phyloP scores from a whole-genome alignment of 257 asterid genomes.

The Nicotiana tomentosiformis region DNA sequence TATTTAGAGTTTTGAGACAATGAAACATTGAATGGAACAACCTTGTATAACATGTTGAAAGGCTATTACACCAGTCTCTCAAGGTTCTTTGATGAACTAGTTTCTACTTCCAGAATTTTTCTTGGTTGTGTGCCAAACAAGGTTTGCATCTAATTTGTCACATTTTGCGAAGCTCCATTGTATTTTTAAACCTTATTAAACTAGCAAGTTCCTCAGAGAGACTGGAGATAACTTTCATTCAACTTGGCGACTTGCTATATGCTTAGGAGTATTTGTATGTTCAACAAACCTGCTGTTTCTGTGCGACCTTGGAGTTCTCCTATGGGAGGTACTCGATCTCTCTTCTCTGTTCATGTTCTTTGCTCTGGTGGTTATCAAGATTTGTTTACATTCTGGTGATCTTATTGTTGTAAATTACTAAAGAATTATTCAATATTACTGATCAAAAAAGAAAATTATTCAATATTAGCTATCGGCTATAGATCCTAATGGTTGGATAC shows the following conservation, averaged over 20 bases:
- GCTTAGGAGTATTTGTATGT: background rate
- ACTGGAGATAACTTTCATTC: background rate
- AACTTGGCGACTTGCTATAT: background rate
- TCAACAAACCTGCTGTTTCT: background rate
- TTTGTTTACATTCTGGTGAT: background rate
- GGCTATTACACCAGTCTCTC: background rate
- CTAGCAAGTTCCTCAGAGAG: background rate
- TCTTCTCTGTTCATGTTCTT: background rate
- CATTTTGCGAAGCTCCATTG: background rate
- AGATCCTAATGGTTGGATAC: background rate
- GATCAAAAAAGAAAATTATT: background rate
- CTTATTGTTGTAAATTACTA: background rate
- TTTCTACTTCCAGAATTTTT: background rate
- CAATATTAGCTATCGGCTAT: background rate
- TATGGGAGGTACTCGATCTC: background rate
- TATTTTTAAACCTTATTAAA: background rate
- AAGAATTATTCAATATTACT: background rate
- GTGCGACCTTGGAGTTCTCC: background rate
- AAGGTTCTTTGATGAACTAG: background rate
- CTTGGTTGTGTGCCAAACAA: background rate
- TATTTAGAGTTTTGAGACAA: background rate
- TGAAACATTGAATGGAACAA: background rate
- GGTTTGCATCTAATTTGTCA: background rate
- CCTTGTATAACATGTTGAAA: slow-evolving; percentile 2
- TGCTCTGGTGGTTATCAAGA: background rate